A percentile compares a stretch with the other conserved stretches of the same genome.
Conservation (phyloP, 345 rosid genomes). For the Lepidium africanum region DNA sequence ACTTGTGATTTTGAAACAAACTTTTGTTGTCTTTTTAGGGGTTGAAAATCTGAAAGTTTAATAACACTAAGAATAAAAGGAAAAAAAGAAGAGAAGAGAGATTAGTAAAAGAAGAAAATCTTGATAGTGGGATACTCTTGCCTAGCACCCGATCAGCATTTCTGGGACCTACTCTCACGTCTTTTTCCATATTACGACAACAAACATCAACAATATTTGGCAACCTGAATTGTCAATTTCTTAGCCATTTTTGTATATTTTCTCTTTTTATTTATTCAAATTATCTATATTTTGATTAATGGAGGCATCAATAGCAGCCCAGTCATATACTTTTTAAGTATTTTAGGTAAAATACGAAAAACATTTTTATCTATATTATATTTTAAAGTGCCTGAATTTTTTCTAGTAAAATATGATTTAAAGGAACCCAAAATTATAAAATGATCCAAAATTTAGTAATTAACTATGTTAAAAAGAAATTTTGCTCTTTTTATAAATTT, state of each 20-base stretch:
- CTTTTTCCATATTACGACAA: slow-evolving; percentile 22
- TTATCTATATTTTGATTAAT: not conserved
- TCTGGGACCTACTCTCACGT: slow-evolving; percentile 41
- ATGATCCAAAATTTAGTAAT: too few relatives aligned
- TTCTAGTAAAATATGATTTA: too few relatives aligned
- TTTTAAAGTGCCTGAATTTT: too few relatives aligned
- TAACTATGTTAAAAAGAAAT: too few relatives aligned
- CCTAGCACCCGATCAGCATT: slow-evolving; percentile 42
- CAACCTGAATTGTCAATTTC: slow-evolving; percentile 23
- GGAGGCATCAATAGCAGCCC: not conserved
- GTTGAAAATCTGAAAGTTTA: slow-evolving; percentile 15
- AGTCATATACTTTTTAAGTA: too few relatives aligned
- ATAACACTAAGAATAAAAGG: slow-evolving; percentile 27
- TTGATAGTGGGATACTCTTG: slow-evolving; percentile 61
- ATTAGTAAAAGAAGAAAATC: slow-evolving; percentile 19
- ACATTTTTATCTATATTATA: too few relatives aligned
- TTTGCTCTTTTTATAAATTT: too few relatives aligned
- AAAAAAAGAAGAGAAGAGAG: slow-evolving; percentile 17
- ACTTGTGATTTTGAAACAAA: not conserved
- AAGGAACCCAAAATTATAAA: too few relatives aligned
- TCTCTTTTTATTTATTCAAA: slow-evolving; percentile 7
- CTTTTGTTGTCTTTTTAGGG: slow-evolving; percentile 12
- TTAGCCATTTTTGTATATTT: slow-evolving; percentile 23
- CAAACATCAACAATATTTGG: slow-evolving; percentile 6
- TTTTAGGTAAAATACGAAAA: too few relatives aligned